Evolutionary conservation across 768 basidiomycete species (phyloP).

Genomic region (Leccinum arenicola): DNA sequence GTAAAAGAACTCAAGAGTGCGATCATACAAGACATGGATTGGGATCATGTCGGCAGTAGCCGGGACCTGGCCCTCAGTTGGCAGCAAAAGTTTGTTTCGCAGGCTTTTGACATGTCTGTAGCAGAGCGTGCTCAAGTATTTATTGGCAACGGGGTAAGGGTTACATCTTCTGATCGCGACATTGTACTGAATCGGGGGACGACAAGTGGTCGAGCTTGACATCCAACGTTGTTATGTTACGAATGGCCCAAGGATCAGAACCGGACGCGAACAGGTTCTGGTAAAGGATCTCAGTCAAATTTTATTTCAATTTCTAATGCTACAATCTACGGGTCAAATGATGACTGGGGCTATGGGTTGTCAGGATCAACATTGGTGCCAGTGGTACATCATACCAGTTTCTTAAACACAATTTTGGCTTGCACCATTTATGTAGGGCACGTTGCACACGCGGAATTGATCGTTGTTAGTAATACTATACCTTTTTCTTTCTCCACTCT

Average conservation of each 20-base stretch:
- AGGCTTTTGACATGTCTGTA: constrained; percentile 51
- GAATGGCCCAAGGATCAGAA: constrained; percentile 29
- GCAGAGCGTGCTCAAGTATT: constrained; percentile 47
- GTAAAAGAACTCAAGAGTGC: constrained; percentile 38
- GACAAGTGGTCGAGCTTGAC: constrained; percentile 41
- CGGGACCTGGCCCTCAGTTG: constrained; percentile 40
- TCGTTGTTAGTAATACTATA: not conserved
- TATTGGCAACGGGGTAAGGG: constrained; percentile 52
- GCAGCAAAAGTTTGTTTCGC: constrained; percentile 43
- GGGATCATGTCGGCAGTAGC: constrained; percentile 42
- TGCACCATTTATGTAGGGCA: not conserved
- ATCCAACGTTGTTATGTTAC: constrained; percentile 39
- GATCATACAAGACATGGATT: constrained; percentile 31
- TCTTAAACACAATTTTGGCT: not conserved
- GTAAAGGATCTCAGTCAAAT: constrained; percentile 23
- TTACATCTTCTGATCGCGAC: not conserved
- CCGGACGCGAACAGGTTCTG: constrained; percentile 36
- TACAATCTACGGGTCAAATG: not conserved
- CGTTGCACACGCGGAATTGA: not conserved
- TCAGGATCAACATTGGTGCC: not conserved
- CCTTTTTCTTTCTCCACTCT: not conserved
- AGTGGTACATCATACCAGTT: not conserved
- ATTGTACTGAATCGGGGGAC: constrained; percentile 3
- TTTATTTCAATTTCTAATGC: not conserved
- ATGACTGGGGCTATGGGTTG: not conserved